Evolutionary conservation across 2,329 filamentous ascomycete species (phyloP), one percentile per base, ranked within the genome.

Genomic region (Endoconidiophora polonica): DNA sequence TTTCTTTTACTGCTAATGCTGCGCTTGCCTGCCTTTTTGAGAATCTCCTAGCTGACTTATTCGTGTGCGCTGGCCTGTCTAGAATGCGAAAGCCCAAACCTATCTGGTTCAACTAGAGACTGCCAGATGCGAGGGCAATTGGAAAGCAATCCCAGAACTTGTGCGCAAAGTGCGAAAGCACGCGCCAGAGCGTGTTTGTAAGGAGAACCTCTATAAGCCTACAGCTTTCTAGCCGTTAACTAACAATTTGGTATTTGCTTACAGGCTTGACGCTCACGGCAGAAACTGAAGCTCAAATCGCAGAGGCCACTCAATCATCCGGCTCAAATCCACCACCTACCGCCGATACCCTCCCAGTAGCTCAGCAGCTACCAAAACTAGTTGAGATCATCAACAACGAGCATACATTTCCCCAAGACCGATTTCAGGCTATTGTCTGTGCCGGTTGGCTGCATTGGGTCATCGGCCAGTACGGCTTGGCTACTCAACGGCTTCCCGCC

Each of bases 121-220:
- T 58, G 87, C 86, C 56, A 83, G 91, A 60, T 94, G 86, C 65
- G 80, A 90, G 59, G 87, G 83, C 48, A 81, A 80, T 63, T 98
- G 91, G 91, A 72, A 79, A 57, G 78, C 84, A 26, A 75, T 96
- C 26, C 85, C 86, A 23, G 90, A 96, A 67, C 74, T 94, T 55
- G 81, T 91, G 59, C 79, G 90, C 63, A 98, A 98, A 67, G 76
- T 96, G 60, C 83, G 83, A 60, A 96, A 98, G 66, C 90, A 98
- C 73, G 85, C 87, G 58, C 82, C 87, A 39, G 77, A 84, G 54
- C 77, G 85, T 64, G 76, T 77, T 66, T 94, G 90, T 95, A 81
- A 59, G 77, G 61, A 55, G 51, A 54, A 46, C 22, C 22, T 6
- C 47, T 58, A 1, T 33, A 60, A 33, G 29, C 12, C 6, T 9